Percentiles rank a stretch among this genome's conserved stretches.
Evolutionary conservation across 1,284 basidiomycete species (phyloP).

Genomic region (Boletus sp.): DNA sequence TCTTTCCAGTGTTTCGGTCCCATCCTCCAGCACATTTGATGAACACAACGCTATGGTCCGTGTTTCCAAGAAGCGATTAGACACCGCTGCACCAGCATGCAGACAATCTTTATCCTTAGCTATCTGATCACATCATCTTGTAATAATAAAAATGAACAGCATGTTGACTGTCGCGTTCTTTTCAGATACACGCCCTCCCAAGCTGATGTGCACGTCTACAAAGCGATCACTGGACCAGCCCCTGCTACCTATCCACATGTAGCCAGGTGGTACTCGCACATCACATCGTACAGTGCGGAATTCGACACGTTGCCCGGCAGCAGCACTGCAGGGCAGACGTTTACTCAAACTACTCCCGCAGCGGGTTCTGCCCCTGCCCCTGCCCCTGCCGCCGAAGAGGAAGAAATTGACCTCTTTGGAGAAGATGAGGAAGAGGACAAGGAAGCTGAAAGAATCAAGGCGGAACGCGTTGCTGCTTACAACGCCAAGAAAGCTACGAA

Average conservation of each 20-base stretch:
- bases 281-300: slow-evolving; percentile 82
- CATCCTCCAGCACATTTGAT: slow-evolving; percentile 49
- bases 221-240: slow-evolving; percentile 65
- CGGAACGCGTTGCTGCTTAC: slow-evolving; percentile 93
- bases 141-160: slow-evolving; percentile 6
- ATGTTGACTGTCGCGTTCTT: slow-evolving; percentile 15
- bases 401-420: slow-evolving; percentile 88
- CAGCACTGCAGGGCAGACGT: slow-evolving; percentile 76
- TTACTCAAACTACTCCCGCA: slow-evolving; percentile 49
- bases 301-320: slow-evolving; percentile 79
- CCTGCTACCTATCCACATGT: slow-evolving; percentile 73
- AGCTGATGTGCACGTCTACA: slow-evolving; percentile 95
- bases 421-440: slow-evolving; percentile 90
- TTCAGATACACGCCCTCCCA: slow-evolving; percentile 89
- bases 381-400: slow-evolving; percentile 72
- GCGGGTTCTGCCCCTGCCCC: slow-evolving; percentile 43
- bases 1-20: slow-evolving; percentile 21
- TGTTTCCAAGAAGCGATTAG: slow-evolving; percentile 99
- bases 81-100: slow-evolving; percentile 85
- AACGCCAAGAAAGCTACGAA: slow-evolving; percentile 92
- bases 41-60: slow-evolving; percentile 90
- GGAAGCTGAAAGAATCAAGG: slow-evolving; percentile 93
- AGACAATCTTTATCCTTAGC: slow-evolving; percentile 75
- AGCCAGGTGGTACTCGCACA: slow-evolving; percentile 93
- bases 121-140: slow-evolving; percentile 58